Percentiles rank a stretch among this genome's conserved stretches.
Evolutionary conservation across 2,329 filamentous ascomycete genomes (phyloP).

Genomic region (Monilinia aucupariae): DNA sequence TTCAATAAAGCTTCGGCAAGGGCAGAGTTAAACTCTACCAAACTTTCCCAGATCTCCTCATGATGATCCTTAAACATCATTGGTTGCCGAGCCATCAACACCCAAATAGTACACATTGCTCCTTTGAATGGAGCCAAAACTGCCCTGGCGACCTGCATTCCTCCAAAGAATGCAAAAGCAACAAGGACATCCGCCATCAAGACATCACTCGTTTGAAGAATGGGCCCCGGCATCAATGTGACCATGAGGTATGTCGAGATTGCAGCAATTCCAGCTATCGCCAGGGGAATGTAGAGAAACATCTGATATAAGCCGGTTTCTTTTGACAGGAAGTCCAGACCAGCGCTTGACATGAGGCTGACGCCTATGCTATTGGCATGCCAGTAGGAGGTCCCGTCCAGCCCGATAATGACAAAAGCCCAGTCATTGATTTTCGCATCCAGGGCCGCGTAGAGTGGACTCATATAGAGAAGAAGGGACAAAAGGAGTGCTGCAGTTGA

Average conservation of each 20-base stretch:
- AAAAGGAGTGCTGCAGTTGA: neutral
- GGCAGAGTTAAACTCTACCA: neutral
- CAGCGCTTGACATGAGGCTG: neutral
- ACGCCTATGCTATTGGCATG: neutral
- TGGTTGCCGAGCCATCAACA: conserved; percentile 11
- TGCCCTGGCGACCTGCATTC: conserved; percentile 5
- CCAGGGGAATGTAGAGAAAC: neutral
- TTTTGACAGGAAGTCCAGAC: neutral
- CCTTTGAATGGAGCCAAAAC: conserved; percentile 8
- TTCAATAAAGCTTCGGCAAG: conserved; percentile 1
- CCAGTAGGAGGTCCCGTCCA: neutral
- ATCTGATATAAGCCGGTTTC: neutral
- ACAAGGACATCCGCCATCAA: neutral
- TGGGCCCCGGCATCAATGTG: neutral
- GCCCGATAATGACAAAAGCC: neutral
- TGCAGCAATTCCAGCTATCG: neutral
- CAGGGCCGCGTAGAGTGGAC: neutral
- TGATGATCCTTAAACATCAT: neutral
- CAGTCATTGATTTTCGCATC: neutral
- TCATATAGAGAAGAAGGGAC: neutral
- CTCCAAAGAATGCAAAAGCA: neutral
- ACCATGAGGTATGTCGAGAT: neutral
- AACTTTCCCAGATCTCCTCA: conserved; percentile 6
- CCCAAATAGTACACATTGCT: neutral
- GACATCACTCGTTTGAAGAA: neutral